A percentile compares a stretch with the other conserved stretches of the same genome.
Conservation (phyloP, 352 stramenopile species). For the Pythium guiyangense region DNA sequence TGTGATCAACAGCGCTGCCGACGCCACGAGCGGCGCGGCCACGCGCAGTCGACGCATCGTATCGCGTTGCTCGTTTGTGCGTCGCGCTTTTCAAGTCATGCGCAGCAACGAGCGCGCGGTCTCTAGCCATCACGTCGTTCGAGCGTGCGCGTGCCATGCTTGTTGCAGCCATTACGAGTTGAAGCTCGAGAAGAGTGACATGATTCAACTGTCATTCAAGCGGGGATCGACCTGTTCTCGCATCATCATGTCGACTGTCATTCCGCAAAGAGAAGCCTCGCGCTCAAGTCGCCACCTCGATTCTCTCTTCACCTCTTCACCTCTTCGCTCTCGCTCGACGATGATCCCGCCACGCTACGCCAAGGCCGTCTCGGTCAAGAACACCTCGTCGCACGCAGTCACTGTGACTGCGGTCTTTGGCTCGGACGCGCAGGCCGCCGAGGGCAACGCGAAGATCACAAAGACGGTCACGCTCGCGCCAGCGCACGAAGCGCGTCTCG, state of each 20-base stretch:
- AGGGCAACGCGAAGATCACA: constrained; percentile 61
- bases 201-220: no score
- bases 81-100: neutral
- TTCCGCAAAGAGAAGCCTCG: no score
- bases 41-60: neutral
- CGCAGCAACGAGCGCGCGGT: no score
- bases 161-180: no score
- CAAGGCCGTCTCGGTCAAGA: constrained; percentile 71
- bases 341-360: constrained; percentile 57
- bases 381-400: constrained; percentile 49
- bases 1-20: constrained; percentile 30
- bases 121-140: neutral
- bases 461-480: constrained; percentile 49
- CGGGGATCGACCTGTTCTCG: no score
- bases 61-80: neutral
- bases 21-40: constrained; percentile 30
- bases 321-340: neutral
- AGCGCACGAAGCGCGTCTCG: constrained; percentile 27
- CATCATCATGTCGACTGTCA: no score
- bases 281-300: no score
- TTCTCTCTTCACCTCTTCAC: no score
- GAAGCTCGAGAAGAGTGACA: no score
- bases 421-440: constrained; percentile 59
- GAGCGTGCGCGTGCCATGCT: no score
- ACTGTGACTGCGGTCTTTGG: constrained; percentile 64